Percentiles rank a stretch among this genome's conserved stretches.
Evolutionary conservation across 768 basidiomycete genomes (phyloP).

Genomic region (Auricularia sp.): DNA sequence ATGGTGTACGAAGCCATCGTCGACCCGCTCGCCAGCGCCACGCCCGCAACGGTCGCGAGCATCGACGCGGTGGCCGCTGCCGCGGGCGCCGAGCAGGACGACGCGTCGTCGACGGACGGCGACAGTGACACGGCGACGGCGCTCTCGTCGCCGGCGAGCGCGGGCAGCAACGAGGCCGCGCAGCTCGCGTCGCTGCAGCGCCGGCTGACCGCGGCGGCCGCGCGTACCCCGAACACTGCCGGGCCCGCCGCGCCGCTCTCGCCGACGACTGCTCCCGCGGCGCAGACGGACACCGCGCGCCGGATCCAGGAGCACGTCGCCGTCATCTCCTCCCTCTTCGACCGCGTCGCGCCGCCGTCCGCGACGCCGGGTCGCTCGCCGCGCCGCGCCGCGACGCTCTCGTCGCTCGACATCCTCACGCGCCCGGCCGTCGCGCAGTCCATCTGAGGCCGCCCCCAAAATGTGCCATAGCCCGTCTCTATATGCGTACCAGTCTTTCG

Average conservation of each 20-base stretch:
- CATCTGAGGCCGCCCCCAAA: not conserved
- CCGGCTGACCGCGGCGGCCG: not conserved
- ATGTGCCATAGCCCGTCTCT: not conserved
- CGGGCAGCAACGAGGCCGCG: not conserved
- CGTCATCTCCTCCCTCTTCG: not conserved
- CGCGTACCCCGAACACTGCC: not conserved
- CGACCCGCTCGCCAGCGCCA: constrained; percentile 13
- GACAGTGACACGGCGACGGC: not conserved
- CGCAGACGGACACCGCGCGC: not conserved
- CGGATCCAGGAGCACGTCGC: not conserved
- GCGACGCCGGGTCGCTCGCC: not conserved
- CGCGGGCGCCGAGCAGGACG: not conserved
- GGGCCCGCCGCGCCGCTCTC: too few relatives aligned
- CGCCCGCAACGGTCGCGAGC: not conserved
- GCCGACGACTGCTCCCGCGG: too few relatives aligned
- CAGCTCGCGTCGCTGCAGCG: not conserved
- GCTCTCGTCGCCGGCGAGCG: not conserved
- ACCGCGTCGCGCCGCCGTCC: not conserved
- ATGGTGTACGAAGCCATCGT: constrained; percentile 56
- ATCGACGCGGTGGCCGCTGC: not conserved
- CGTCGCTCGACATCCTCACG: not conserved
- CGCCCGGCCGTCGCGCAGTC: not conserved
- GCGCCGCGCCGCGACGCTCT: not conserved
- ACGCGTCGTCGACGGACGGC: not conserved
- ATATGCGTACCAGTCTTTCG: not conserved